phyloP scores from a whole-genome alignment of 306 rosid species.

The Bauhinia variegata region DNA sequence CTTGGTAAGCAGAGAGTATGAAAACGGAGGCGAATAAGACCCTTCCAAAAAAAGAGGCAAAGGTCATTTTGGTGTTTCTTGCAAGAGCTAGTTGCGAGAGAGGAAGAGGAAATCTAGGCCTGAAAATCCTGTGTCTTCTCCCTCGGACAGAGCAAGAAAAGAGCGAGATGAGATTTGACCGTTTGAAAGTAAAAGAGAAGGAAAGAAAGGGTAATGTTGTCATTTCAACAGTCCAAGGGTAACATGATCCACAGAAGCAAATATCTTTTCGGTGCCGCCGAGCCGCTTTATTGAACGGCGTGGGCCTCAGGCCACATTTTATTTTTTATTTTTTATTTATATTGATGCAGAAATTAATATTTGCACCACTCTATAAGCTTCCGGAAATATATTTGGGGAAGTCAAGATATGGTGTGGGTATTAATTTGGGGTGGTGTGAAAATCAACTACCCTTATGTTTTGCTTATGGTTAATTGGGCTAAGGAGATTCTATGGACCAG shows the following conservation, averaged over 20 bases:
- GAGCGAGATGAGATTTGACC: slow-evolving; percentile 8
- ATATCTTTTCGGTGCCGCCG: slow-evolving; percentile 4
- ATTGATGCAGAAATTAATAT: no score
- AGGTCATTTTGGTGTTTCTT: slow-evolving; percentile 39
- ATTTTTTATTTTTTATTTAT: background rate
- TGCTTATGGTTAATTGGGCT: no score
- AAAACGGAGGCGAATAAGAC: slow-evolving; percentile 63
- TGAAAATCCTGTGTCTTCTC: slow-evolving; percentile 8
- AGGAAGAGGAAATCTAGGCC: slow-evolving; percentile 34
- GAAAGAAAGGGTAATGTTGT: slow-evolving; percentile 25
- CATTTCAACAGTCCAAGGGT: background rate
- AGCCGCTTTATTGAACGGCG: slow-evolving; percentile 8
- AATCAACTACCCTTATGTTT: no score
- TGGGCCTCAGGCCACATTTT: background rate
- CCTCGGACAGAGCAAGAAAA: slow-evolving; percentile 33
- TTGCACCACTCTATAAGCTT: no score
- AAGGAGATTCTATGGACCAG: no score
- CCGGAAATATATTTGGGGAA: no score
- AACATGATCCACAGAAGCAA: background rate
- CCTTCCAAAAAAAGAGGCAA: slow-evolving; percentile 66
- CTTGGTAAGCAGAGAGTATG: slow-evolving; percentile 66
- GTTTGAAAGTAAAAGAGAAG: slow-evolving; percentile 38
- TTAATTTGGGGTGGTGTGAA: no score
- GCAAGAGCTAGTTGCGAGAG: slow-evolving; percentile 21
- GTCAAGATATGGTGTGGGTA: no score